These are phyloP conservation scores for Cyclanthera cordifolia DNA, from an alignment of 306 rosid species.

Conservation along the genomic window DNA sequence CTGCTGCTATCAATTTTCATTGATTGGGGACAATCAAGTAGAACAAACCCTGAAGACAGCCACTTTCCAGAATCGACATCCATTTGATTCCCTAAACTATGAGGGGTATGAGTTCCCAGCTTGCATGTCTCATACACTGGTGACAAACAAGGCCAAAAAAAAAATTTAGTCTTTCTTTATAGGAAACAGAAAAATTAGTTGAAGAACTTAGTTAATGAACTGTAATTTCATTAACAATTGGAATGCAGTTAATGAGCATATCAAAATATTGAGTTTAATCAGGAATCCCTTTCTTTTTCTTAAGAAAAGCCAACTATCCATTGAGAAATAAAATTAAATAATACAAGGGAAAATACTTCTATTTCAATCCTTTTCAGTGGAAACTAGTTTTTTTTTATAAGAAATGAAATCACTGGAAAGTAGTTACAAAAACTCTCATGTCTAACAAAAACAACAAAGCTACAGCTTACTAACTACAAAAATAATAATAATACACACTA, in stretches of 20 bases:
- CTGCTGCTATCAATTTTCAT: slow-evolving; percentile 90
- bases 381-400: neutral
- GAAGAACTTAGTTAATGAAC: neutral
- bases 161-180: slow-evolving; percentile 7
- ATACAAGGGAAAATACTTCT: neutral
- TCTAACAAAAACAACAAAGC: neutral
- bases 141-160: slow-evolving; percentile 10
- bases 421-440: neutral
- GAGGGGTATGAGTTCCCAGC: slow-evolving; percentile 88
- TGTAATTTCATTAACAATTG: neutral
- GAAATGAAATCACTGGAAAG: neutral
- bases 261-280: neutral
- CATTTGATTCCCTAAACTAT: slow-evolving; percentile 75
- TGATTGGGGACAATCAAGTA: slow-evolving; percentile 95
- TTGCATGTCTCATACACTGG: slow-evolving; percentile 96
- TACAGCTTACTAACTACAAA: neutral
- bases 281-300: neutral
- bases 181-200: too few relatives aligned
- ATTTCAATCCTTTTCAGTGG: neutral
- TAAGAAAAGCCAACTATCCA: neutral
- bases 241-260: neutral
- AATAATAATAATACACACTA: too few relatives aligned
- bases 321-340: neutral
- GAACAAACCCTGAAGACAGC: slow-evolving; percentile 71
- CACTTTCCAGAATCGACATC: slow-evolving; percentile 71